phyloP scores from a whole-genome alignment of 345 rosid species.

The Cardamine resedifolia region DNA sequence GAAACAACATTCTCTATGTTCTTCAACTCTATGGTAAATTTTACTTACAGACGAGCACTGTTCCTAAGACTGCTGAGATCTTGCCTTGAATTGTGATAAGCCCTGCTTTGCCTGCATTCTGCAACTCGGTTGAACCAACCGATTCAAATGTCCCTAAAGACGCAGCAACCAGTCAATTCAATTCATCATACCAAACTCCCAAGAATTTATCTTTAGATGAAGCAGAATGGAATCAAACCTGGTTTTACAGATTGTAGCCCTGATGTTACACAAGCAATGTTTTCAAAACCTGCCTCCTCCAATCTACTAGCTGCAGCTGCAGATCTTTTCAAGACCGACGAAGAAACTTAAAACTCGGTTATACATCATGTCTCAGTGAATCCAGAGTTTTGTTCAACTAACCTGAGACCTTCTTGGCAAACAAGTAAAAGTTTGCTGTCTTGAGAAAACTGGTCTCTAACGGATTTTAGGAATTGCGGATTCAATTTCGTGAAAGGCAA shows the following conservation, averaged over 20 bases:
- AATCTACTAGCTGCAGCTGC: slow-evolving; percentile 75
- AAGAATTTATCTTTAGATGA: slow-evolving; percentile 5
- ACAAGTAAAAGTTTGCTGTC: slow-evolving; percentile 77
- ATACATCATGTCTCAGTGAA: slow-evolving; percentile 17
- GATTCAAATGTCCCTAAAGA: slow-evolving; percentile 74
- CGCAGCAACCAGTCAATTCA: not conserved
- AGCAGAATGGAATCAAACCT: slow-evolving; percentile 43
- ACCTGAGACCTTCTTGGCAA: slow-evolving; percentile 97
- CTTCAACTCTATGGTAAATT: not conserved
- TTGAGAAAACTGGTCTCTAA: slow-evolving; percentile 59
- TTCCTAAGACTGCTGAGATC: slow-evolving; percentile 90
- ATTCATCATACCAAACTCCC: not conserved
- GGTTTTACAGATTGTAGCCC: slow-evolving; percentile 88
- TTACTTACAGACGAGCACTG: slow-evolving; percentile 84
- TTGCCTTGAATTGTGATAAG: slow-evolving; percentile 83
- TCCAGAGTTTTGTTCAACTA: slow-evolving; percentile 25
- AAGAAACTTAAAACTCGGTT: not conserved
- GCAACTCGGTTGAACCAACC: slow-evolving; percentile 65
- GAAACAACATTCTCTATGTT: not conserved
- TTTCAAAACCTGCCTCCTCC: slow-evolving; percentile 72
- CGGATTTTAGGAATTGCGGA: slow-evolving; percentile 65
- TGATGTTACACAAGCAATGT: slow-evolving; percentile 78
- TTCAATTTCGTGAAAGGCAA: slow-evolving; percentile 79
- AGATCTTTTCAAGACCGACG: slow-evolving; percentile 56
- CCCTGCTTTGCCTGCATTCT: slow-evolving; percentile 93